Evolutionary conservation across 768 basidiomycete genomes (phyloP), one percentile per base, ranked within the genome.

Genomic region (Leucogyrophana mollusca): DNA sequence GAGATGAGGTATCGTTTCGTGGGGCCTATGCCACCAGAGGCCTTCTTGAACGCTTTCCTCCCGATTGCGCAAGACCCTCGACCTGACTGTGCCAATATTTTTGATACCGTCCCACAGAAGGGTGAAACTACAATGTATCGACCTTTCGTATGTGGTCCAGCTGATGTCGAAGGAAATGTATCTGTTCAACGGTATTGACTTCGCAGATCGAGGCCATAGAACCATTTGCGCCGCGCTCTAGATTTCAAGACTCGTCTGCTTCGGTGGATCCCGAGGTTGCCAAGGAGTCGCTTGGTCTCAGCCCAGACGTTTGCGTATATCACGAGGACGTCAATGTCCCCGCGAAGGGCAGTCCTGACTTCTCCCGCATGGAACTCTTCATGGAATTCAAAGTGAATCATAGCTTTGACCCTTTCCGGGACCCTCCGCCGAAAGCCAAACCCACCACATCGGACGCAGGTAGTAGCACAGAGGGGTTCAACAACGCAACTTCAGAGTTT

Each of bases 311-410:
- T 8, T 32, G 25, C 17, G 35, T 51, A 6, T 51, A 51, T 13
- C n/a, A 33, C n/a, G 4, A 16, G 4, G 34, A 9, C 14, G n/a
- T n/a, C n/a, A n/a, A n/a, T n/a, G n/a, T n/a, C n/a, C n/a, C n/a
- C n/a, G 27, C 16, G 7, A 3, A 8, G 5, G 13, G 3, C 6
- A 27, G 17, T 7, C 42, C 43, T 9, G 16, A 51, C 25, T 14
- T 30, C 17, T 42, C 45, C 9, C n/a, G n/a, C 6, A 20, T 46
- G 2, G 45, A 51, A 9, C n/a, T 51, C 13, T 36, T 39, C 16
- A 38, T 51, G 13, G 49, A 51, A 25, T 46, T 51, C 40, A 51
- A 51, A n/a, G 40, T 38, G 39, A 20, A 37, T 16, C 27, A 35
- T n/a, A 16, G 22, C 4, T 18, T 46, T 9, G 35, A 51, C 21